Conservation (phyloP, 441 rosid genomes). For the Cnidoscolus chayamansa region DNA sequence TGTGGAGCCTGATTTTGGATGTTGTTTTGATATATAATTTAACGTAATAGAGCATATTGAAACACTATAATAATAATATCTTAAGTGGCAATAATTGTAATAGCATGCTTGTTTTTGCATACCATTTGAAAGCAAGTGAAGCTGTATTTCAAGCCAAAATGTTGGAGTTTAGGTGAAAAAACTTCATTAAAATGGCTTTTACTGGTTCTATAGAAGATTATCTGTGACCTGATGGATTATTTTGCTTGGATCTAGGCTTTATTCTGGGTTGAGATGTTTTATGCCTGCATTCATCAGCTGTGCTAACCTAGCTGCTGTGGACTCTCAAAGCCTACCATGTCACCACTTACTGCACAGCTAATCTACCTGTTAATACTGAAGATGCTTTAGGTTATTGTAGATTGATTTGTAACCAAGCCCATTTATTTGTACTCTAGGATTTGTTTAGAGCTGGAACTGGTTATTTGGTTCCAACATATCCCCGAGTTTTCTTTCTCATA, state of each 20-base stretch:
- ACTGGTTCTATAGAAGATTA: not conserved
- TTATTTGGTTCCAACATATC: not conserved
- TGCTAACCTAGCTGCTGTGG: not conserved
- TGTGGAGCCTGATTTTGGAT: not conserved
- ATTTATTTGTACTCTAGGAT: not conserved
- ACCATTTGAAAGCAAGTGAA: not conserved
- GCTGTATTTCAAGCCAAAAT: not conserved
- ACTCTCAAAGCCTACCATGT: no score
- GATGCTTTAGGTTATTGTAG: not conserved
- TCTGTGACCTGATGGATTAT: not conserved
- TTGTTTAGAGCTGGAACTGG: not conserved
- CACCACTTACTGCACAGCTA: no score
- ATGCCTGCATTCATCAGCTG: not conserved
- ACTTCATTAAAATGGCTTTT: not conserved
- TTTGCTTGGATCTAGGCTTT: not conserved
- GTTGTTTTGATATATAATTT: not conserved
- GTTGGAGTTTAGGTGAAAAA: no score
- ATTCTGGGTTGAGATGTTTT: not conserved
- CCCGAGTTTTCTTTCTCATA: not conserved
- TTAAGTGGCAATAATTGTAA: not conserved
- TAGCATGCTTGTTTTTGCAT: not conserved
- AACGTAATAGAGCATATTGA: not conserved
- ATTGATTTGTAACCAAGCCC: not conserved
- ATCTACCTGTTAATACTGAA: not conserved
- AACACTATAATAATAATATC: not conserved